phyloP scores from a whole-genome alignment of 257 asterid species.

The Coffea canephora region DNA sequence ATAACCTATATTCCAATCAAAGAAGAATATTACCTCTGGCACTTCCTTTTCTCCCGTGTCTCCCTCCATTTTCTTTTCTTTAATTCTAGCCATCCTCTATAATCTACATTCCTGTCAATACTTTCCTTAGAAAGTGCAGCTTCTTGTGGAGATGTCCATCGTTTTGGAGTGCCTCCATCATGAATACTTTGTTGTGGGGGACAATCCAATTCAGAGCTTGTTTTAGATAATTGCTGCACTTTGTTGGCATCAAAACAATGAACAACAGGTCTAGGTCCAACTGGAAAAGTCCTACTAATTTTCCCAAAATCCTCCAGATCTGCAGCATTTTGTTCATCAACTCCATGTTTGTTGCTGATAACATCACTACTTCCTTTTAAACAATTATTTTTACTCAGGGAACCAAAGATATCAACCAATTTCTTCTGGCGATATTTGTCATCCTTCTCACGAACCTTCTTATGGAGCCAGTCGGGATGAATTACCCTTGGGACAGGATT shows the following conservation, averaged over 20 bases:
- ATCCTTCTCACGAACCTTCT: constrained; percentile 95
- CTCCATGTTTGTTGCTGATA: constrained; percentile 28
- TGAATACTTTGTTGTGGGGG: constrained; percentile 33
- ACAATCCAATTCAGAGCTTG: constrained; percentile 36
- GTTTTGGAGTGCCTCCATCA: constrained; percentile 30
- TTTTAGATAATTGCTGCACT: constrained; percentile 34
- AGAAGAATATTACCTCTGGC: constrained; percentile 60
- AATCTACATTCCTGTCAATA: constrained; percentile 62
- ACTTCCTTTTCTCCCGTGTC: constrained; percentile 73
- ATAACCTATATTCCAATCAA: constrained; percentile 1
- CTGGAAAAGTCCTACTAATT: constrained; percentile 36
- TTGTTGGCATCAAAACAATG: constrained; percentile 47
- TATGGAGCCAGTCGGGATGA: constrained; percentile 99
- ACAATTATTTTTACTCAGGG: constrained; percentile 41
- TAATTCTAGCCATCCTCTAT: constrained; percentile 90
- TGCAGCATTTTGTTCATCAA: constrained; percentile 41
- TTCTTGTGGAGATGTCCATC: constrained; percentile 33
- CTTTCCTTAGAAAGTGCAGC: constrained; percentile 43
- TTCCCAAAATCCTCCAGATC: constrained; percentile 85
- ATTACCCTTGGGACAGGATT: constrained; percentile 99
- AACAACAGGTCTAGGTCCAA: constrained; percentile 67
- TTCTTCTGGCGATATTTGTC: constrained; percentile 94
- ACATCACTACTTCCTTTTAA: constrained; percentile 30
- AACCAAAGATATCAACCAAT: constrained; percentile 74
- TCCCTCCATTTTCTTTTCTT: constrained; percentile 96